Base-by-base conservation (phyloP, 805 yeast species). In the Cyberlindnera xylosilytica region DNA sequence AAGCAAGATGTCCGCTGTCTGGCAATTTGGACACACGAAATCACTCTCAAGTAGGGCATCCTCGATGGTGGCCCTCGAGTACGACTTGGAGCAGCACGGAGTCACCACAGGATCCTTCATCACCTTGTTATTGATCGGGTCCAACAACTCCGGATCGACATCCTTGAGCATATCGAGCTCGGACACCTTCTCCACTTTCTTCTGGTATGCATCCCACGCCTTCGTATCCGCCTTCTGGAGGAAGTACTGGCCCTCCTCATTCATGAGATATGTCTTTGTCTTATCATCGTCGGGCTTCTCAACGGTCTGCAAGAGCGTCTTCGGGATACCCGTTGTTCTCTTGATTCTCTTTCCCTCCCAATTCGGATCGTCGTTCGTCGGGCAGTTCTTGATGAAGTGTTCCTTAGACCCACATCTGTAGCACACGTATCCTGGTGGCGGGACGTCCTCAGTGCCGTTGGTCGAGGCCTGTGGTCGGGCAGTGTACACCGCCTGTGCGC, bases 281-380 rank as follows among this genome's bases (percentile, higher is more conserved):
- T 76, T 73, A 41, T 65, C 78, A 34, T 77, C 84, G 29, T 82
- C 87, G 20, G 91, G 91, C 58, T 86, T 86, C 15, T 86, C 87
- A 7, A 93, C 81, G 0, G 95, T 83, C 53, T 88, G 85, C 63
- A 93, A 77, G 63, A 88, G 88, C 26, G 95, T 83, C 63, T 83
- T 85, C 2, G 99, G 99, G 58, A 93, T 93, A 81, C 99, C 99
- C 0, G 98, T 93, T 0, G 97, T 90, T 54, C 95, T 76, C 54
- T 87, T 84, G 37, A 93, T 84, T 47, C 95, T 74, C 58, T 87
- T 87, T 16, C 96, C 96, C 59, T 91, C 98, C 74, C 89, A 89
- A 54, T 80, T 86, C 2, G 97, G 97, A 64, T 91, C 98, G 34
- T 78, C 80, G 57, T 87, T 84, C 3, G 95, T 87, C 0, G 99